phyloP scores from a whole-genome alignment of 2,329 filamentous ascomycete species.

The Colletotrichum sp. region DNA sequence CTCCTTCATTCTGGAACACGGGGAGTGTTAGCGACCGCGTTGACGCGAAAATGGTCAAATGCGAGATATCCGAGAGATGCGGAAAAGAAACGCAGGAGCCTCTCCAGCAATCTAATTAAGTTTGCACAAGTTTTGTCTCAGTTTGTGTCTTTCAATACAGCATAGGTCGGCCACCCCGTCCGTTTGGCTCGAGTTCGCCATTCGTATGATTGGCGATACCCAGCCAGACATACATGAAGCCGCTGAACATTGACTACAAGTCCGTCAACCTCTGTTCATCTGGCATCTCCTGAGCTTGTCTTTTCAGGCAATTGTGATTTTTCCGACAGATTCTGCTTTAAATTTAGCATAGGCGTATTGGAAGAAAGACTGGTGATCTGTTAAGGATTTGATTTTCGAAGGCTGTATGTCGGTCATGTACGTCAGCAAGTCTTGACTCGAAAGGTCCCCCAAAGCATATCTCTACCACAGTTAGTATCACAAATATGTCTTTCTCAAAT shows the following conservation, averaged over 20 bases:
- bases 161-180: not conserved
- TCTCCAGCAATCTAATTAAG: not conserved
- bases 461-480: not conserved
- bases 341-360: not conserved
- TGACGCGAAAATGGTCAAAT: not conserved
- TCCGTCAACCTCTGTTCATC: not conserved
- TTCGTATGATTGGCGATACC: not conserved
- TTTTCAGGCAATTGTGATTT: not conserved
- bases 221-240: not conserved
- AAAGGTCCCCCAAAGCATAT: no score
- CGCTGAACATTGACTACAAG: accelerated
- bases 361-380: not conserved
- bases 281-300: accelerated
- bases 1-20: not conserved
- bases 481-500: no score
- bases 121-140: not conserved
- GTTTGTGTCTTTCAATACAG: accelerated
- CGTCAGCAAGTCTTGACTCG: no score
- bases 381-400: no score
- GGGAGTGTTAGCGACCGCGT: not conserved
- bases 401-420: no score
- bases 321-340: accelerated
- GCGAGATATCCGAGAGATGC: not conserved
- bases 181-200: not conserved
- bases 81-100: not conserved